These are phyloP conservation scores for Keithomyces neogunnii DNA, from an alignment of 2,329 filamentous ascomycete genomes.

Conservation along the genomic window DNA sequence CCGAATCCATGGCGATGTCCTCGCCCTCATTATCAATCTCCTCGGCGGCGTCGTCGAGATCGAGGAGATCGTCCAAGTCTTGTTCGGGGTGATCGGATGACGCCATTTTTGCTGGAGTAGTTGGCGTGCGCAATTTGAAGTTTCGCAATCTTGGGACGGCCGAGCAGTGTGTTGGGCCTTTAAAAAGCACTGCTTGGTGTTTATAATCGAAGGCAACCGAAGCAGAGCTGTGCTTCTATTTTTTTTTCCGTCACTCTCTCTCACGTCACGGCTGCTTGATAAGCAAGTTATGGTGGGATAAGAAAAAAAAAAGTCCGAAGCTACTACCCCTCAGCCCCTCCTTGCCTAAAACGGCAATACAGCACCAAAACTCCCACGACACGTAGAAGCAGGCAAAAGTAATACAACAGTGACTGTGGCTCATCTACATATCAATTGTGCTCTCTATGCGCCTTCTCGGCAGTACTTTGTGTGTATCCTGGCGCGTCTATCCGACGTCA, in stretches of 20 bases:
- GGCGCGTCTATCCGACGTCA: too few species aligned
- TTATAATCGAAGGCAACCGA: not conserved
- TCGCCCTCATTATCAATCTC: constrained; percentile 53
- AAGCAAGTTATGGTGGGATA: constrained; percentile 3
- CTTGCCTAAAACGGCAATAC: too few species aligned
- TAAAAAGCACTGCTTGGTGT: not conserved
- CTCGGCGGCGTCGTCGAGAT: constrained; percentile 69
- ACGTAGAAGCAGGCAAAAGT: too few species aligned
- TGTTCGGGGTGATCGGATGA: constrained; percentile 11
- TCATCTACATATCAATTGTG: too few species aligned
- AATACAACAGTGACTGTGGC: too few species aligned
- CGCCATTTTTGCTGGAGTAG: constrained; percentile 10
- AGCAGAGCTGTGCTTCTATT: not conserved
- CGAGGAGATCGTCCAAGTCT: constrained; percentile 56
- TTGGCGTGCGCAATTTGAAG: constrained; percentile 8
- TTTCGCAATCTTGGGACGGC: not conserved
- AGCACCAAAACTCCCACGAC: too few species aligned
- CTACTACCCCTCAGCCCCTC: too few species aligned
- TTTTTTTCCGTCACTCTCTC: constrained; percentile 2
- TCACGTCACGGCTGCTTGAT: constrained; percentile 8
- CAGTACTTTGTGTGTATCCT: too few species aligned
- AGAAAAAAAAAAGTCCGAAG: not conserved
- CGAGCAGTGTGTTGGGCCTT: too few species aligned
- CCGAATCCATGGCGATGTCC: constrained; percentile 75
- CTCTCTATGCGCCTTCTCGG: too few species aligned